Evolutionary conservation across 257 asterid species (phyloP).

Genomic region (Nicotiana paniculata): DNA sequence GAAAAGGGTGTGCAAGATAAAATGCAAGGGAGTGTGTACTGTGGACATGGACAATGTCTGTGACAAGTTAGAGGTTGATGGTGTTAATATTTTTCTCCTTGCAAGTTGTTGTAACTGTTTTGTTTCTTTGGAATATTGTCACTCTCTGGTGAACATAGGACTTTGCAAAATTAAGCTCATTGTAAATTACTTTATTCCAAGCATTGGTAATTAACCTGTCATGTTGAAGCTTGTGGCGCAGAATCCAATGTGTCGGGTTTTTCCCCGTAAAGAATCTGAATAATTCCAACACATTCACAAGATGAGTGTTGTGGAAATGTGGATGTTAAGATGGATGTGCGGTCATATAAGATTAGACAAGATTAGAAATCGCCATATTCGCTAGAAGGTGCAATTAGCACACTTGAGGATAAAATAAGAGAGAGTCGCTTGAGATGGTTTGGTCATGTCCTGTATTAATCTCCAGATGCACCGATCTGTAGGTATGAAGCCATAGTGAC

Average conservation of each 20-base stretch:
- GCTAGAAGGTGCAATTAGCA: too few species aligned
- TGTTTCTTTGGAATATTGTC: background rate
- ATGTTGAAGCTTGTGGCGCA: slow-evolving; percentile 2
- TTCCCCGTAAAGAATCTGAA: background rate
- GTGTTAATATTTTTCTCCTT: slow-evolving; percentile 10
- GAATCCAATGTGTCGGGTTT: background rate
- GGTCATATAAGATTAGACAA: too few species aligned
- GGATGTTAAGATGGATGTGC: too few species aligned
- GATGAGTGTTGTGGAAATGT: too few species aligned
- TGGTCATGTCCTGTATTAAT: too few species aligned
- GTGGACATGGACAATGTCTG: slow-evolving; percentile 85
- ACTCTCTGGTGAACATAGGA: background rate
- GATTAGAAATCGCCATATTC: too few species aligned
- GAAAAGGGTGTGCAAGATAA: slow-evolving; percentile 78
- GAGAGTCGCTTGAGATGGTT: too few species aligned
- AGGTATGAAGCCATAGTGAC: too few species aligned
- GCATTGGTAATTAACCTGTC: slow-evolving; percentile 3
- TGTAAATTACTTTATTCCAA: background rate
- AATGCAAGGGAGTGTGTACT: slow-evolving; percentile 95
- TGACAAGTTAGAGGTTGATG: slow-evolving; percentile 79
- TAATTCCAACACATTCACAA: too few species aligned
- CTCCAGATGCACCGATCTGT: too few species aligned
- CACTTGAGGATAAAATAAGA: too few species aligned
- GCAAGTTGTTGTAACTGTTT: background rate
- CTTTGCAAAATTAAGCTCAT: background rate